These are phyloP conservation scores for Umbelopsis sp. DNA, from an alignment of 192 early-diverging fungal genomes.

Conservation along the genomic window DNA sequence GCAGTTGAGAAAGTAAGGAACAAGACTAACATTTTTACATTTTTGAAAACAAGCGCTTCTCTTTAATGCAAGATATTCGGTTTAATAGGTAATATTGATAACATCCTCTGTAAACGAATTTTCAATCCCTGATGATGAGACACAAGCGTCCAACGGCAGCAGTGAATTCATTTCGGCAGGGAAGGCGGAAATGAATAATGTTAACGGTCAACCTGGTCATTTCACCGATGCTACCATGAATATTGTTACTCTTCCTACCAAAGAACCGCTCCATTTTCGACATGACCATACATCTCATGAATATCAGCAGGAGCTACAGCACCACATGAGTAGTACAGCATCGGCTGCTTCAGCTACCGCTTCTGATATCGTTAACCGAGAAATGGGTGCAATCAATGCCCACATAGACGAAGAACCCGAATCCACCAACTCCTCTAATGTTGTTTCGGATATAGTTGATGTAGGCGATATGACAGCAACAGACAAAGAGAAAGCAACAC, in stretches of 20 bases:
- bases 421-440: neutral
- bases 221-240: neutral
- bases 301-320: slow-evolving; percentile 9
- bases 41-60: neutral
- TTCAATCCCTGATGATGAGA: neutral
- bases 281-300: slow-evolving; percentile 7
- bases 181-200: neutral
- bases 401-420: neutral
- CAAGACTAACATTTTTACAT: neutral
- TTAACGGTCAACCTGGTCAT: slow-evolving; percentile 6
- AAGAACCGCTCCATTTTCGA: slow-evolving; percentile 9
- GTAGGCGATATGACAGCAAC: neutral
- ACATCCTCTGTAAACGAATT: slow-evolving; percentile 5
- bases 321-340: slow-evolving; percentile 13
- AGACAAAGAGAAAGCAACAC: slow-evolving; percentile 10
- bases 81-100: neutral
- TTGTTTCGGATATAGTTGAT: neutral
- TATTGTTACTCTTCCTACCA: neutral
- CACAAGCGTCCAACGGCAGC: neutral
- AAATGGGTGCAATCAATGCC: neutral
- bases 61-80: too few species aligned
- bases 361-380: neutral
- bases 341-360: neutral
- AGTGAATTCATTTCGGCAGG: neutral
- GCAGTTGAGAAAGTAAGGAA: slow-evolving; percentile 3